phyloP scores from a whole-genome alignment of 768 basidiomycete species.

The Termitomyces sp. region DNA sequence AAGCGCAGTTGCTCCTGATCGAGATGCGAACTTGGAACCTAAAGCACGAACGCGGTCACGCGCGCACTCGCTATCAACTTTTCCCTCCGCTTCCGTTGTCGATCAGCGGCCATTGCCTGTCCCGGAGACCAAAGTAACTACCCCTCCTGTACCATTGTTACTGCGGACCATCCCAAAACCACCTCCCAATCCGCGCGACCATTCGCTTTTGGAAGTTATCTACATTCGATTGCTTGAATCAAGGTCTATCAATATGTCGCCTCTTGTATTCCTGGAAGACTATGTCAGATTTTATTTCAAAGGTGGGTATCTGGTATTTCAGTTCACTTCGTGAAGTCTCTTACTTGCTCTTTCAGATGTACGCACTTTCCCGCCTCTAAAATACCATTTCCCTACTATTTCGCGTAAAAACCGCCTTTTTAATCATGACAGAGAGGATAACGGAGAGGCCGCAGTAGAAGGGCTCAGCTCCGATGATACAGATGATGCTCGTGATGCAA shows the following conservation, averaged over 20 bases:
- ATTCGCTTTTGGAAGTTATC: constrained; percentile 57
- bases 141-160: constrained; percentile 21
- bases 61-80: constrained; percentile 14
- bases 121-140: not conserved
- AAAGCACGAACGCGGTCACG: constrained; percentile 8
- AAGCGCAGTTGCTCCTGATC: constrained; percentile 1
- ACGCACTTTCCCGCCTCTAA: constrained; percentile 60
- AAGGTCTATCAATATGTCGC: constrained; percentile 64
- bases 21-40: not conserved
- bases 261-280: constrained; percentile 57
- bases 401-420: constrained; percentile 13
- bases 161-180: constrained; percentile 33
- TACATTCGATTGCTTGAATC: constrained; percentile 67
- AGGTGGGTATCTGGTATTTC: constrained; percentile 34
- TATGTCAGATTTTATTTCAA: constrained; percentile 57
- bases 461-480: constrained; percentile 28
- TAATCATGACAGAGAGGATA: not conserved
- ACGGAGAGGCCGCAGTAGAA: constrained; percentile 12
- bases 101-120: not conserved
- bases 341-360: constrained; percentile 40
- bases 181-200: constrained; percentile 61
- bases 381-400: constrained; percentile 51
- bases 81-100: constrained; percentile 6
- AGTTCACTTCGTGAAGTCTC: not conserved
- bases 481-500: constrained; percentile 30